These are phyloP conservation scores for Alternaria metachromatica DNA, from an alignment of 2,329 filamentous ascomycete species.

Conservation along the genomic window DNA sequence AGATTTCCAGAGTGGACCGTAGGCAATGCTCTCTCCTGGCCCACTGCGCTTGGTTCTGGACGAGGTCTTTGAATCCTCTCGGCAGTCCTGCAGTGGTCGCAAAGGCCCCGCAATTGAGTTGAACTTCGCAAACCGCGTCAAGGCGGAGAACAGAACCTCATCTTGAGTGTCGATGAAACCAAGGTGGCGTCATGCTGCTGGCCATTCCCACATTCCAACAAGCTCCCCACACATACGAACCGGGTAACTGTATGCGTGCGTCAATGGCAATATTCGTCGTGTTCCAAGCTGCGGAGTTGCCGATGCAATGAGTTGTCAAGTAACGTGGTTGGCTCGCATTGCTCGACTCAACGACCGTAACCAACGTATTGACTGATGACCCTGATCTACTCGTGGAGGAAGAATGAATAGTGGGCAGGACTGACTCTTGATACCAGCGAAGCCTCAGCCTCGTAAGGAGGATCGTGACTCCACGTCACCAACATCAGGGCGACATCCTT, in stretches of 20 bases:
- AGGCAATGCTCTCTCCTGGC: neutral
- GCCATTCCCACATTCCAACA: neutral
- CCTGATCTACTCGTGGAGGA: neutral
- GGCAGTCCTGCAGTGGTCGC: neutral
- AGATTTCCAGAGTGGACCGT: slow-evolving; percentile 4
- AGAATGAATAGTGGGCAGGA: neutral
- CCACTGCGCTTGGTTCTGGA: neutral
- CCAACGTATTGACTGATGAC: neutral
- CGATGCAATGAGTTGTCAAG: slow-evolving; percentile 3
- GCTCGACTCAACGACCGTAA: neutral
- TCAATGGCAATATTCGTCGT: neutral
- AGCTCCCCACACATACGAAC: neutral
- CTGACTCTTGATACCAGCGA: slow-evolving; percentile 10
- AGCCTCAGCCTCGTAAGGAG: slow-evolving; percentile 8
- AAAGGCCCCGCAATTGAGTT: neutral
- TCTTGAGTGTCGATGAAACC: slow-evolving; percentile 1
- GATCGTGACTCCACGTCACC: neutral
- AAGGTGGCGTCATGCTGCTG: slow-evolving; percentile 6
- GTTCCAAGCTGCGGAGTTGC: neutral
- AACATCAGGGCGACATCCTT: neutral
- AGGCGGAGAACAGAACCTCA: slow-evolving; percentile 7
- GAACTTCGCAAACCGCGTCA: slow-evolving; percentile 12
- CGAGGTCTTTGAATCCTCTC: neutral
- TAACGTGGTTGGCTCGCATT: neutral
- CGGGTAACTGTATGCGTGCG: neutral